These are phyloP conservation scores for Erysimum cheiri DNA, from an alignment of 441 rosid genomes.

Conservation along the genomic window DNA sequence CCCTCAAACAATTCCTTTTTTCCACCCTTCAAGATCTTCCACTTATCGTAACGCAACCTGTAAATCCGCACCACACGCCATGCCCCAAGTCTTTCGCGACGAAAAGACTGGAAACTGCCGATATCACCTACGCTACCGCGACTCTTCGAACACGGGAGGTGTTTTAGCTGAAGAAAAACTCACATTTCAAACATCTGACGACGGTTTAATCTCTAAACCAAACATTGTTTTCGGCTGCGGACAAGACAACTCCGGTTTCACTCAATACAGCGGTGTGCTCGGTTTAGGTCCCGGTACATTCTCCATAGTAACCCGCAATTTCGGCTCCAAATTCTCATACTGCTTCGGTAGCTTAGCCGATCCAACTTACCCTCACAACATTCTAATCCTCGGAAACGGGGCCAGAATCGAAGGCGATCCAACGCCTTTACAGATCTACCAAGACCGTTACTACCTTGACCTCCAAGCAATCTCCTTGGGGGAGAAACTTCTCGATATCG, in stretches of 20 bases:
- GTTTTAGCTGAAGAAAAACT: conserved; percentile 49
- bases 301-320: conserved; percentile 43
- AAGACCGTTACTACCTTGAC: conserved; percentile 50
- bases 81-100: conserved; percentile 35
- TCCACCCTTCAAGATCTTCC: conserved; percentile 55
- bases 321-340: conserved; percentile 55
- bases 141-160: conserved; percentile 42
- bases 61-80: conserved; percentile 37
- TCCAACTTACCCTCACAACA: conserved; percentile 45
- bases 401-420: conserved; percentile 54
- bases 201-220: conserved; percentile 29
- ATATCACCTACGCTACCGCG: conserved; percentile 45
- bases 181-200: conserved; percentile 51
- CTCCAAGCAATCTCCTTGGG: conserved; percentile 60
- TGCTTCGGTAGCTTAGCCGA: conserved; percentile 57
- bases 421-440: conserved; percentile 48
- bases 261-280: conserved; percentile 47
- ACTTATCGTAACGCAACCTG: conserved; percentile 52
- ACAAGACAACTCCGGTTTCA: conserved; percentile 38
- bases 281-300: conserved; percentile 53
- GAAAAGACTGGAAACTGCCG: conserved; percentile 43
- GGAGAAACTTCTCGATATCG: conserved; percentile 48
- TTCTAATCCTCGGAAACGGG: conserved; percentile 49
- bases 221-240: conserved; percentile 55
- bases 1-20: conserved; percentile 34